Conservation (phyloP, 352 stramenopile genomes). For the Phytopythium helicoides region DNA sequence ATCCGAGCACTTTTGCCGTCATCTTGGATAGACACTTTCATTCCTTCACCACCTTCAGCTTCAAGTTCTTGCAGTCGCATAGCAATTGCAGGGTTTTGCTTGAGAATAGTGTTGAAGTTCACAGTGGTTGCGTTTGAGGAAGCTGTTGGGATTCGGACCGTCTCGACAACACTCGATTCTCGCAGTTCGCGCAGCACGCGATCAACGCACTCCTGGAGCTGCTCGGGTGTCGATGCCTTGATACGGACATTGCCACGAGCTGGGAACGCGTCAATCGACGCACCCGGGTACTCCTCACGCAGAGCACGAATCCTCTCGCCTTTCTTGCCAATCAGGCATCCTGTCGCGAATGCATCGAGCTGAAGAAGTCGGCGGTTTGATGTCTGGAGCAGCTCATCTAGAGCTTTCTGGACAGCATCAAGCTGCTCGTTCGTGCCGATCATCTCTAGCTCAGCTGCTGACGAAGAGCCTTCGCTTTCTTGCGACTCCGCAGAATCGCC, state of each 20-base stretch:
- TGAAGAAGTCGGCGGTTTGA: slow-evolving; percentile 73
- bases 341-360: slow-evolving; percentile 66
- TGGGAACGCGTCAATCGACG: slow-evolving; percentile 69
- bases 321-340: slow-evolving; percentile 79
- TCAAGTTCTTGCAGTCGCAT: slow-evolving; percentile 69
- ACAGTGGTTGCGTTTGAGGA: slow-evolving; percentile 11
- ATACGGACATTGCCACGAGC: slow-evolving; percentile 67
- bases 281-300: slow-evolving; percentile 56
- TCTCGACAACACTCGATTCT: slow-evolving; percentile 66
- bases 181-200: slow-evolving; percentile 60
- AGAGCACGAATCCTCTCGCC: slow-evolving; percentile 76
- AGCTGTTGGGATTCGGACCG: slow-evolving; percentile 31
- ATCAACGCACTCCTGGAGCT: slow-evolving; percentile 57
- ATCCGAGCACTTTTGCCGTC: slow-evolving; percentile 71
- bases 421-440: slow-evolving; percentile 72
- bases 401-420: slow-evolving; percentile 31
- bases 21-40: slow-evolving; percentile 63
- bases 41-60: slow-evolving; percentile 62
- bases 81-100: slow-evolving; percentile 52
- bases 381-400: slow-evolving; percentile 74
- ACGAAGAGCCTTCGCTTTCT: slow-evolving; percentile 15
- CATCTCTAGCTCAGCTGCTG: slow-evolving; percentile 60
- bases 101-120: slow-evolving; percentile 61
- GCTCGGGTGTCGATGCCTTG: slow-evolving; percentile 51
- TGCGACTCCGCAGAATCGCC: slow-evolving; percentile 27